Evolutionary conservation across 768 basidiomycete species (phyloP), one percentile per base, ranked within the genome.

Genomic region (Boletus tomentosulus): DNA sequence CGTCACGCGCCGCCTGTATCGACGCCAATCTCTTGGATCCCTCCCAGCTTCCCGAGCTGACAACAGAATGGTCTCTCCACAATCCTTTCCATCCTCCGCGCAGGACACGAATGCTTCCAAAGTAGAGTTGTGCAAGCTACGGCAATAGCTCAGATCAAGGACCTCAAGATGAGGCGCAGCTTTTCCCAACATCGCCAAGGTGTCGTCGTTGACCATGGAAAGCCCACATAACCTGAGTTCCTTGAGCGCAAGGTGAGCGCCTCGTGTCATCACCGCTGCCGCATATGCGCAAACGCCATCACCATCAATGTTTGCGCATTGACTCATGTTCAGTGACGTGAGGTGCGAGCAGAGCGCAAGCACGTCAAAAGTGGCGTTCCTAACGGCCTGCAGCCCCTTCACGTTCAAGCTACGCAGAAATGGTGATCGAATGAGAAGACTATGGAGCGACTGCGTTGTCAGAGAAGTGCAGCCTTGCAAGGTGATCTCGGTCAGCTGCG

Each of bases 61-160:
- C 38, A 92, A 68, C 41, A 77, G 62, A 37, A 86, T 61, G 1
- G 80, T 81, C 38, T 76, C 74, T 13, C 75, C 58, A 4, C 56
- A 52, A 19, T 46, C 54, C 3, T 44, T 28, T 28, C 33, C 56
- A 5, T 68, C 74, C 46, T 66, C 57, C 9, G 75, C 64, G 55
- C 82, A 83, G 1, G 80, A 72, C 6, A 91, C 82, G 65, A 90
- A 85, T 3, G 84, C 86, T 43, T 87, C 87, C 56, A 92, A 58
- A 3, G 84, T 82, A 2, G 87, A 85, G 65, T 92, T 91, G 65
- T 85, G 86, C 54, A 93, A 67, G 52, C 83, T 78, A 30, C 78
- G 78, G 53, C 80, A 76, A 62, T 89, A 87, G 70, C 87, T 89
- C 56, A 93, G 71, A 68, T 95, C 92, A 22, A 95, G 74, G 16